These are phyloP conservation scores for Dendrocalamus latiflorus DNA, from an alignment of 202 grass and related monocot genomes.

Conservation along the genomic window DNA sequence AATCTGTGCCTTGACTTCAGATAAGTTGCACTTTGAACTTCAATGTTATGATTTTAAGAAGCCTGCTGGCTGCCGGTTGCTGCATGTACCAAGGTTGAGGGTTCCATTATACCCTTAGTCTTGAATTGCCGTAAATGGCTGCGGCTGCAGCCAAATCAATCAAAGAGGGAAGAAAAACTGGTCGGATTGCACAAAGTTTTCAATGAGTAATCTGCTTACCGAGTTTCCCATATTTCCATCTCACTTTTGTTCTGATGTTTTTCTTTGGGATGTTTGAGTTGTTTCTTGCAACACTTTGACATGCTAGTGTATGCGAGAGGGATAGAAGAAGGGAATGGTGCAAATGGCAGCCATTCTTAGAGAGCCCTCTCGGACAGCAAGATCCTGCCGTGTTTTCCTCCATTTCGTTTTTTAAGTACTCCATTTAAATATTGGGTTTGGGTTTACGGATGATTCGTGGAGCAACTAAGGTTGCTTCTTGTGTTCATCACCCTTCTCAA, in stretches of 20 bases:
- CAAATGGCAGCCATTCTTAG: constrained; percentile 51
- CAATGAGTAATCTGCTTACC: constrained; percentile 35
- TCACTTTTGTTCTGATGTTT: background rate
- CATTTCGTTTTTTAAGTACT: constrained; percentile 13
- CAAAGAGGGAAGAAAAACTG: constrained; percentile 25
- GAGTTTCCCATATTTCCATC: constrained; percentile 22
- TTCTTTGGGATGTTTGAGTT: background rate
- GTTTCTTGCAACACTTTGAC: background rate
- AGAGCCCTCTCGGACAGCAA: constrained; percentile 64
- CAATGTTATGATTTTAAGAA: background rate
- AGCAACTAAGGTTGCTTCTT: background rate
- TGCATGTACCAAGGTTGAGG: constrained; percentile 35
- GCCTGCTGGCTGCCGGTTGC: background rate
- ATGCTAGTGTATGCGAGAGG: constrained; percentile 22
- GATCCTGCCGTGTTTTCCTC: background rate
- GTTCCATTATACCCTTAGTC: constrained; percentile 6
- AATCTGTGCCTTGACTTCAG: background rate
- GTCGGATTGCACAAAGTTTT: constrained; percentile 20
- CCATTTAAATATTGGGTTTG: constrained; percentile 23
- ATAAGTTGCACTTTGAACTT: background rate
- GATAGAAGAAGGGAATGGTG: constrained; percentile 52
- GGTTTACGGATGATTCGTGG: background rate
- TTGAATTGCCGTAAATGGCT: constrained; percentile 35
- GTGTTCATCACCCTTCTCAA: background rate
- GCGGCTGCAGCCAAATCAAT: constrained; percentile 32